Percentiles rank a stretch among this genome's conserved stretches.
phyloP scores from a whole-genome alignment of 1,284 basidiomycete species.

The Trichosporon coremiiforme region DNA sequence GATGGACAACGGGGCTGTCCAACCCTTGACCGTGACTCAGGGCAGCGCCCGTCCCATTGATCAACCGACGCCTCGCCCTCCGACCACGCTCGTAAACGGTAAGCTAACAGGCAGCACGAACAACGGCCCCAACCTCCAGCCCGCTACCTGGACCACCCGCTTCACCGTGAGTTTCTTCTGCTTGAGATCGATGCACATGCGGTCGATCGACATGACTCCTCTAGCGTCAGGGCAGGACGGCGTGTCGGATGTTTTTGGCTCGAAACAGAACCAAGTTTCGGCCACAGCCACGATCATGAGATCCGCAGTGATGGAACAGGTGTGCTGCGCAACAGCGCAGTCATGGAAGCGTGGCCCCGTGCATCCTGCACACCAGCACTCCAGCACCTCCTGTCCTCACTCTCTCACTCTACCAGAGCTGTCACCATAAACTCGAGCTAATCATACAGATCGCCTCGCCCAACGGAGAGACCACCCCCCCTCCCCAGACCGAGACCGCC shows the following conservation, averaged over 20 bases:
- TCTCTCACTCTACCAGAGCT: background rate
- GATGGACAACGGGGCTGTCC: too few species aligned
- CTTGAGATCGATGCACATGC: background rate
- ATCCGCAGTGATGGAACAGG: background rate
- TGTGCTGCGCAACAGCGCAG: background rate
- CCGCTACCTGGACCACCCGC: slow-evolving; percentile 55
- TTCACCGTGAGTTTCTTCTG: slow-evolving; percentile 39
- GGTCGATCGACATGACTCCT: background rate
- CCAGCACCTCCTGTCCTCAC: background rate
- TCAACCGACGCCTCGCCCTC: too few species aligned
- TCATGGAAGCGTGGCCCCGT: background rate
- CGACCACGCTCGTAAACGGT: too few species aligned
- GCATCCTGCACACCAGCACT: too few species aligned
- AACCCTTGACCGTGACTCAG: too few species aligned
- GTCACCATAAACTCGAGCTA: background rate
- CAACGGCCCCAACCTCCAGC: slow-evolving; percentile 24
- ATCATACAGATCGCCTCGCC: slow-evolving; percentile 42
- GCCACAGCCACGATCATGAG: background rate
- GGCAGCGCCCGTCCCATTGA: background rate
- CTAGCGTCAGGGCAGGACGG: background rate
- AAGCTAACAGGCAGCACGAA: slow-evolving; percentile 7
- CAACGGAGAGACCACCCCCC: slow-evolving; percentile 47
- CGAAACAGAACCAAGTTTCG: background rate
- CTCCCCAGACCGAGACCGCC: slow-evolving; percentile 37
- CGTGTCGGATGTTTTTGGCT: background rate